Evolutionary conservation across 2,329 filamentous ascomycete genomes (phyloP).

Genomic region (Cordyceps farinosa): DNA sequence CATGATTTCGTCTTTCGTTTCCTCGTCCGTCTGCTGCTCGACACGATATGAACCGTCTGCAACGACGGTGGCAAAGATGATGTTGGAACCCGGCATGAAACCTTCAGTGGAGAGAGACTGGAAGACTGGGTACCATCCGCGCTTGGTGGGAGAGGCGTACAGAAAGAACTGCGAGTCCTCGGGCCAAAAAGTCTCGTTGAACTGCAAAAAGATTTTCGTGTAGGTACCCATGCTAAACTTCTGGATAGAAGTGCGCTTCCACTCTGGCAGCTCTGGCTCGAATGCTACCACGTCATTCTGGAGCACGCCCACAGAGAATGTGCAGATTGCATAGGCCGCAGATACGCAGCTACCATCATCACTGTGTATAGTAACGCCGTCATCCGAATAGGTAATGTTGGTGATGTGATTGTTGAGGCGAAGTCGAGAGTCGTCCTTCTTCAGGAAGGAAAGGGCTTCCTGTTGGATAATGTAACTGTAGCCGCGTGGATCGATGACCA

Average conservation of each 20-base stretch:
- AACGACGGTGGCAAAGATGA: constrained; percentile 63
- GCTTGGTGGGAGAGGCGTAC: constrained; percentile 40
- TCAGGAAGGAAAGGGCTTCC: constrained; percentile 56
- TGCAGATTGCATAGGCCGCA: constrained; percentile 61
- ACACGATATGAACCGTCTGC: constrained; percentile 53
- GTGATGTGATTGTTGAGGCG: constrained; percentile 56
- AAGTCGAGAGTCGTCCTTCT: constrained; percentile 51
- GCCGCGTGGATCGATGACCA: constrained; percentile 58
- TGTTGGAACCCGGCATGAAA: constrained; percentile 59
- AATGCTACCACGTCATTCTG: constrained; percentile 60
- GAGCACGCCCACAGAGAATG: constrained; percentile 65
- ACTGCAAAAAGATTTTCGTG: constrained; percentile 70
- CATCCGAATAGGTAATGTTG: constrained; percentile 48
- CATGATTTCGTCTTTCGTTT: constrained; percentile 55
- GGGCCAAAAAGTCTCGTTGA: constrained; percentile 63
- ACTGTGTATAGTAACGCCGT: constrained; percentile 51
- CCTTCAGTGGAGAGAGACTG: constrained; percentile 57
- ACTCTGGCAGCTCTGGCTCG: constrained; percentile 54
- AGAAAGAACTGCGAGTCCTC: constrained; percentile 42
- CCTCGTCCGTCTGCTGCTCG: constrained; percentile 56
- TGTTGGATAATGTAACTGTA: constrained; percentile 56
- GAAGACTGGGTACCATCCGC: constrained; percentile 54
- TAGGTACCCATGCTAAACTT: constrained; percentile 68
- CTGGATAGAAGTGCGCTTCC: constrained; percentile 62
- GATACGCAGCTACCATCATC: constrained; percentile 53